These are phyloP conservation scores for Aspergillus aculeatus DNA, from an alignment of 2,329 filamentous ascomycete species.

Conservation along the genomic window DNA sequence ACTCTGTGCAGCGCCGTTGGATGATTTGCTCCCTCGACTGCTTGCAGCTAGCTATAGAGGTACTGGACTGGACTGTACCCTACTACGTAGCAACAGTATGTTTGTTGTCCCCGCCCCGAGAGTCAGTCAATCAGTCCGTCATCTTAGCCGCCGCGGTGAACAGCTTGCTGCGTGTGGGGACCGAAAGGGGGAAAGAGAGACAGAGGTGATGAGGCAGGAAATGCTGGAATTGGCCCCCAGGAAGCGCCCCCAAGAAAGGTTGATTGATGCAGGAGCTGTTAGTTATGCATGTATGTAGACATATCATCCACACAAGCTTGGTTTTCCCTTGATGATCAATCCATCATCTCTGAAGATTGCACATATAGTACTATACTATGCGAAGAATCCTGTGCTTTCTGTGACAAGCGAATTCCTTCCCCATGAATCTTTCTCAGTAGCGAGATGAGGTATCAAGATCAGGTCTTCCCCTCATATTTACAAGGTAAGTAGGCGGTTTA, in stretches of 20 bases:
- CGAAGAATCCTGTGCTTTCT: background rate
- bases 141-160: constrained; percentile 7
- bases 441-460: background rate
- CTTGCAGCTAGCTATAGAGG: constrained; percentile 4
- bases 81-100: background rate
- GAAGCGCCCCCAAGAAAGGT: constrained; percentile 3
- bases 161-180: background rate
- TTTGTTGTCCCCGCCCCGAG: background rate
- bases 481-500: background rate
- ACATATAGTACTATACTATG: background rate
- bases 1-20: constrained; percentile 4
- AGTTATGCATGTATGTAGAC: background rate
- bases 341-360: background rate
- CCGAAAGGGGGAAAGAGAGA: background rate
- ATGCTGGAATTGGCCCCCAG: constrained; percentile 5
- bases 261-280: background rate
- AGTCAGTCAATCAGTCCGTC: no score
- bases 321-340: background rate
- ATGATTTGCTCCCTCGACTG: background rate
- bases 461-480: background rate
- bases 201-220: background rate
- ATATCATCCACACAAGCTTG: background rate
- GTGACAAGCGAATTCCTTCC: no score
- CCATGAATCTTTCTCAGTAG: background rate
- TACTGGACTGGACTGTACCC: no score